Evolutionary conservation across 768 basidiomycete species (phyloP).

Genomic region (Mycena venus): DNA sequence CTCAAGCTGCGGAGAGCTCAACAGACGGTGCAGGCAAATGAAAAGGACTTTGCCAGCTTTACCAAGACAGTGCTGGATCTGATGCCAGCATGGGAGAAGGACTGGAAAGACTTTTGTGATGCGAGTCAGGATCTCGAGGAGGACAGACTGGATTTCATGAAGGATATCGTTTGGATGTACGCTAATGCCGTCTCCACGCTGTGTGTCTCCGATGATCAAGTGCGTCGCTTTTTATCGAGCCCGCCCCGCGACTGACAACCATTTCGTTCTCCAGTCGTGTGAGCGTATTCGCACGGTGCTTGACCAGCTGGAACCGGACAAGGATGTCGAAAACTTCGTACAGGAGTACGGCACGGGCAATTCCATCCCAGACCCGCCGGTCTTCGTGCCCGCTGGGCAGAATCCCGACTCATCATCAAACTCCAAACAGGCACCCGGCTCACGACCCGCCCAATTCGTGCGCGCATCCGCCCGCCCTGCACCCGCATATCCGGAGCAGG

Average conservation of each 20-base stretch:
- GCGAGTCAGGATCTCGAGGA: slow-evolving; percentile 96
- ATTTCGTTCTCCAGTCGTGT: slow-evolving; percentile 74
- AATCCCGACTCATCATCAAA: slow-evolving; percentile 28
- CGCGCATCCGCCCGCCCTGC: slow-evolving; percentile 33
- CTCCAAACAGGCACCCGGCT: slow-evolving; percentile 33
- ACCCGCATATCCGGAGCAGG: slow-evolving; percentile 17
- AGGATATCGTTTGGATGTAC: slow-evolving; percentile 95
- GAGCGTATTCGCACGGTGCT: slow-evolving; percentile 89
- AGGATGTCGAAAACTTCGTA: slow-evolving; percentile 93
- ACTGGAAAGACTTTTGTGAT: slow-evolving; percentile 97
- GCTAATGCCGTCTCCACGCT: slow-evolving; percentile 95
- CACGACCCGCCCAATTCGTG: slow-evolving; percentile 68
- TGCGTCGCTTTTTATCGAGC: slow-evolving; percentile 49
- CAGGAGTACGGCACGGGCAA: slow-evolving; percentile 90
- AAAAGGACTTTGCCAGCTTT: slow-evolving; percentile 93
- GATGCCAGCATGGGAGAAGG: slow-evolving; percentile 87
- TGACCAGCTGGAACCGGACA: slow-evolving; percentile 90
- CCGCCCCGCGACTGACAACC: slow-evolving; percentile 1
- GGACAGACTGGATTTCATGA: slow-evolving; percentile 93
- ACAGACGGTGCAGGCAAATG: slow-evolving; percentile 91
- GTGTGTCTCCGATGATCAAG: slow-evolving; percentile 96
- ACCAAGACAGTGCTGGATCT: slow-evolving; percentile 85
- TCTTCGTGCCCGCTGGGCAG: slow-evolving; percentile 66
- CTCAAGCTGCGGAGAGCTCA: slow-evolving; percentile 89
- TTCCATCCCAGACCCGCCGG: slow-evolving; percentile 88